Evolutionary conservation across 192 early-diverging fungal genomes (phyloP).

Genomic region (Phlyctochytrium bullatum): DNA sequence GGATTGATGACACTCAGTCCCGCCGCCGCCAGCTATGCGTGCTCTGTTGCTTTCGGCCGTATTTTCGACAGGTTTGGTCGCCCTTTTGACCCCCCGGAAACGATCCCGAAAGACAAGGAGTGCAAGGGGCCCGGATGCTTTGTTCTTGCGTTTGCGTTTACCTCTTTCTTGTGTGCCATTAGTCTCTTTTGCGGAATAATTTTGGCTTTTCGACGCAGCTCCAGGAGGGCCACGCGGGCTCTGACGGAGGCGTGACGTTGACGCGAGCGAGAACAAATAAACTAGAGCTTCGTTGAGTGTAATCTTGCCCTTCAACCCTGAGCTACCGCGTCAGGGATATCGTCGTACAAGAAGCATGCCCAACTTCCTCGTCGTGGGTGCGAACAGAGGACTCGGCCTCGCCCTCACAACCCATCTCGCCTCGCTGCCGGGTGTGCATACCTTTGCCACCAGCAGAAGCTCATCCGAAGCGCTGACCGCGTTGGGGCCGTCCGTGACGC

Average conservation of each 20-base stretch:
- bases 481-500: not conserved
- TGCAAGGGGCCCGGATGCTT: not conserved
- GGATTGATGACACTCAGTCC: conserved; percentile 1
- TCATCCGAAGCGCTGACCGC: not conserved
- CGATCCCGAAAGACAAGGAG: not conserved
- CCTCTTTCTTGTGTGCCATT: not conserved
- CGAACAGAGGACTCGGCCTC: not conserved
- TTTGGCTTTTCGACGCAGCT: not conserved
- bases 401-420: not conserved
- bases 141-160: not conserved
- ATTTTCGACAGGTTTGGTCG: not conserved
- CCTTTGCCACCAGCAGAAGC: not conserved
- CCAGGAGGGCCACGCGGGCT: no score
- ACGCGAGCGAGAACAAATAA: no score
- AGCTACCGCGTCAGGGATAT: no score
- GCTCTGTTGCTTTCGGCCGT: not conserved
- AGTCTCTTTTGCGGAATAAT: not conserved
- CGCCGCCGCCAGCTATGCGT: not conserved
- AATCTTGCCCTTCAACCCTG: no score
- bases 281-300: no score
- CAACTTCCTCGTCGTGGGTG: not conserved
- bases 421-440: not conserved
- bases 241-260: no score
- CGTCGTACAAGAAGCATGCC: no score
- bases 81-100: not conserved